phyloP scores from a whole-genome alignment of 2,329 filamentous ascomycete genomes.

The Neonectria ditissima region DNA sequence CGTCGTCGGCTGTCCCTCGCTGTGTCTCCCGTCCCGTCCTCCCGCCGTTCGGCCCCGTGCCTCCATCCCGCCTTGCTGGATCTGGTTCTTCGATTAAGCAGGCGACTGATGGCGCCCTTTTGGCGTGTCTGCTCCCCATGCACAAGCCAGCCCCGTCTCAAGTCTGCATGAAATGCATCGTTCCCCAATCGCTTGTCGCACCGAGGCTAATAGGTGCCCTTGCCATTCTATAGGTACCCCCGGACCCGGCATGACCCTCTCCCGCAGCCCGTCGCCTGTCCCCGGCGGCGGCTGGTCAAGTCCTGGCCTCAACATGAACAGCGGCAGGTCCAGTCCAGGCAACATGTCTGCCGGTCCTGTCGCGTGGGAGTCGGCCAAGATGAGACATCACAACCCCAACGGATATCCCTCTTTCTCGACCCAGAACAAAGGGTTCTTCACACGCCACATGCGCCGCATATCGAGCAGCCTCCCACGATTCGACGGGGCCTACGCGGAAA shows the following conservation, averaged over 20 bases:
- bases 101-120: conserved; percentile 21
- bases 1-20: conserved; percentile 25
- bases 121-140: conserved; percentile 5
- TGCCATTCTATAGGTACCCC: conserved; percentile 62
- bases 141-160: conserved; percentile 18
- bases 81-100: conserved; percentile 15
- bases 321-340: conserved; percentile 76
- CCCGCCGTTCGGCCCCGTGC: conserved; percentile 11
- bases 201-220: conserved; percentile 45
- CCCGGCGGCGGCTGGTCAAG: conserved; percentile 90
- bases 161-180: conserved; percentile 27
- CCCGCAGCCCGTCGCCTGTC: conserved; percentile 87
- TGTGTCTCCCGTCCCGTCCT: neutral
- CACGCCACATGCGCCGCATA: conserved; percentile 82
- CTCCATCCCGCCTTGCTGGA: conserved; percentile 16
- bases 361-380: conserved; percentile 86
- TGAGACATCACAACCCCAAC: conserved; percentile 78
- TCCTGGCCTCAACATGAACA: conserved; percentile 80
- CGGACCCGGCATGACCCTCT: conserved; percentile 79
- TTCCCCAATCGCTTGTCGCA: conserved; percentile 28
- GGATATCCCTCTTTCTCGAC: conserved; percentile 84
- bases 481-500: conserved; percentile 75
- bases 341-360: conserved; percentile 69
- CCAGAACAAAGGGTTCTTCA: conserved; percentile 88
- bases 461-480: conserved; percentile 84